Percentiles rank a stretch among this genome's conserved stretches.
Evolutionary conservation across 1,139 yeast species (phyloP).

Genomic region (Suhomyces kunorum): DNA sequence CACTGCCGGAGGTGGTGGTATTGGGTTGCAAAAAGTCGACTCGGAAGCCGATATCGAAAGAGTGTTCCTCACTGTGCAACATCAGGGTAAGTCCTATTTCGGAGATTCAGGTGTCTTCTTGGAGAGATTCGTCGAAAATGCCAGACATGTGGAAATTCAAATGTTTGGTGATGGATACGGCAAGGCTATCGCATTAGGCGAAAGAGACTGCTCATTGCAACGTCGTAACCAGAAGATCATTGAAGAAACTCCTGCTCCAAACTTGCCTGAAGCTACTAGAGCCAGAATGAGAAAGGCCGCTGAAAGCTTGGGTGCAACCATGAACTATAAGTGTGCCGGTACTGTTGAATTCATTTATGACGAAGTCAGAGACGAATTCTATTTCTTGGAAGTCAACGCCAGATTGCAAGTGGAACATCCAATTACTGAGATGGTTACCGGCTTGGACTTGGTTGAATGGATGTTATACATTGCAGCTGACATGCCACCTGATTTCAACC

Average conservation of each 20-base stretch:
- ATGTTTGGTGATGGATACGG: conserved; percentile 96
- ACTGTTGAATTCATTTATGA: conserved; percentile 96
- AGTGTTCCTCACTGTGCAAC: conserved; percentile 87
- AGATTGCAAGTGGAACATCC: conserved; percentile 98
- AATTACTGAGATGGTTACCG: conserved; percentile 92
- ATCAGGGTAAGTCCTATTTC: conserved; percentile 88
- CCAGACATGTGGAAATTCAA: conserved; percentile 96
- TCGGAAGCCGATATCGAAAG: conserved; percentile 73
- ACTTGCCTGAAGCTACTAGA: conserved; percentile 78
- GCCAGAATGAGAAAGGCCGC: conserved; percentile 77
- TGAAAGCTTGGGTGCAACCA: conserved; percentile 72
- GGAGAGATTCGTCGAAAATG: conserved; percentile 89
- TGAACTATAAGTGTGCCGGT: conserved; percentile 95
- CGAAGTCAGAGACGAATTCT: conserved; percentile 79
- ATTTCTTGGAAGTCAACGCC: conserved; percentile 94
- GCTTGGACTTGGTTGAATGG: conserved; percentile 94
- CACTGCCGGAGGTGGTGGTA: conserved; percentile 99
- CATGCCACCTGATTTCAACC: conserved; percentile 73
- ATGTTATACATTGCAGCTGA: conserved; percentile 92
- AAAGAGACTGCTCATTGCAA: conserved; percentile 95
- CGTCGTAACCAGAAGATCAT: conserved; percentile 95
- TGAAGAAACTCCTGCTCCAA: conserved; percentile 98
- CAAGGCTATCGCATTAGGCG: conserved; percentile 88
- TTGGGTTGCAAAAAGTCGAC: conserved; percentile 92
- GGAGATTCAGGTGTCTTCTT: conserved; percentile 94